Percentiles rank a stretch among this genome's conserved stretches.
phyloP scores from a whole-genome alignment of 2,329 filamentous ascomycete genomes.

The Penicillium sp. region DNA sequence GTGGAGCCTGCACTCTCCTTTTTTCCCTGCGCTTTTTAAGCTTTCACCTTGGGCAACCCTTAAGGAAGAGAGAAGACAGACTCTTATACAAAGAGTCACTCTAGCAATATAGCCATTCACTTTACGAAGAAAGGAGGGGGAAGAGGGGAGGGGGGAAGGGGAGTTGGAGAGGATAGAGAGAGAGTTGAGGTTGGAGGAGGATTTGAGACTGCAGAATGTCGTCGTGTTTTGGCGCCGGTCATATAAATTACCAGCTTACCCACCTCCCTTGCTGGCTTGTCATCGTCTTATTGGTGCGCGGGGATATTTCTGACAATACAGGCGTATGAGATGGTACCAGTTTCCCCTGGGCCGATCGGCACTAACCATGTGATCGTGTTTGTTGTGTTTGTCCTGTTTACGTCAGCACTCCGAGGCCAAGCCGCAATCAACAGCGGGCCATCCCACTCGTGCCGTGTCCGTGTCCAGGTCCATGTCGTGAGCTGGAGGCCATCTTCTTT shows the following conservation, averaged over 20 bases:
- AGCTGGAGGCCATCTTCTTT: conserved; percentile 11
- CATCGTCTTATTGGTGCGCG: neutral
- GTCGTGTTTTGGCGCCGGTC: conserved; percentile 5
- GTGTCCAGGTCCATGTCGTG: conserved; percentile 28
- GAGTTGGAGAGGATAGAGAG: conserved; percentile 20
- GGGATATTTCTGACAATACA: neutral
- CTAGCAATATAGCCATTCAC: conserved; percentile 43
- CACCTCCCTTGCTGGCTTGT: neutral
- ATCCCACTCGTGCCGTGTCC: neutral
- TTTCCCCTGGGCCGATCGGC: neutral
- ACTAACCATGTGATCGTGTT: neutral
- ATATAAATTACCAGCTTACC: neutral
- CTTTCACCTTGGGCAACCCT: conserved; percentile 22
- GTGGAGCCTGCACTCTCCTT: conserved; percentile 16
- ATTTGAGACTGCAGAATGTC: conserved; percentile 19
- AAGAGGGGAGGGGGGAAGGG: conserved; percentile 17
- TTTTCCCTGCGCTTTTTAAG: conserved; percentile 18
- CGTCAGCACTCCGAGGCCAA: neutral
- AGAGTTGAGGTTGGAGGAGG: conserved; percentile 23
- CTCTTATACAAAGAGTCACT: conserved; percentile 43
- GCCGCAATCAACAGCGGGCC: neutral
- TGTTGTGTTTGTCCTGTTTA: neutral
- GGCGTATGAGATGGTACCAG: neutral
- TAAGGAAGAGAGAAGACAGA: conserved; percentile 32
- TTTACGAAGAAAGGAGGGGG: conserved; percentile 40